A percentile compares a stretch with the other conserved stretches of the same genome.
Evolutionary conservation across 257 asterid species (phyloP).

Genomic region (Solanum virginianum): DNA sequence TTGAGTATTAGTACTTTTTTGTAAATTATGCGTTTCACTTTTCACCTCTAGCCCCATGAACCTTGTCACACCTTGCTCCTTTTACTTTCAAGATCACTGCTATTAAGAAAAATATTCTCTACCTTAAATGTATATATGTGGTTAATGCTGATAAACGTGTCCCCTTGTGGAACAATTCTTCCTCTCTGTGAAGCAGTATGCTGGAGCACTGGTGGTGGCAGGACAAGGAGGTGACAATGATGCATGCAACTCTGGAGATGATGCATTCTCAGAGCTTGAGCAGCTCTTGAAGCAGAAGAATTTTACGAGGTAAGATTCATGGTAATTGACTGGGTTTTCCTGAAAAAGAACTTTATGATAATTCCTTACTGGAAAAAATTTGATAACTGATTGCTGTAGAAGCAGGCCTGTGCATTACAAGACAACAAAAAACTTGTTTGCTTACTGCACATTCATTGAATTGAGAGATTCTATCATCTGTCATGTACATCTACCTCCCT

Average conservation of each 20-base stretch:
- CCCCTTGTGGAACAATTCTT: background rate
- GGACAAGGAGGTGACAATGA: constrained; percentile 23
- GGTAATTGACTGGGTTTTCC: background rate
- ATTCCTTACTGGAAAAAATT: background rate
- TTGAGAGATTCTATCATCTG: background rate
- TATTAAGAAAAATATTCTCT: background rate
- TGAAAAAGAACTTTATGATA: background rate
- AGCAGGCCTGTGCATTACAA: background rate
- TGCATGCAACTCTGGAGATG: constrained; percentile 11
- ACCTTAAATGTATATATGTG: background rate
- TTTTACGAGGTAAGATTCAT: constrained; percentile 47
- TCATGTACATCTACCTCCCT: background rate
- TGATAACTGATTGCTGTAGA: background rate
- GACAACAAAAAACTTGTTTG: background rate
- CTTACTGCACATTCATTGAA: background rate
- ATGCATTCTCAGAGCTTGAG: constrained; percentile 58
- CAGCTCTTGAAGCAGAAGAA: constrained; percentile 58
- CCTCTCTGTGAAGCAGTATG: constrained; percentile 20
- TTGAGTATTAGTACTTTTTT: background rate
- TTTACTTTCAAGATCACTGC: background rate
- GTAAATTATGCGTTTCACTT: background rate
- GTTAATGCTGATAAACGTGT: background rate
- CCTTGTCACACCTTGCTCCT: background rate
- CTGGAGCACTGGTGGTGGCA: constrained; percentile 20
- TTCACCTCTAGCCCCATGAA: background rate